Conservation (phyloP, 768 basidiomycete genomes). For the Rossbeevera mucosa region DNA sequence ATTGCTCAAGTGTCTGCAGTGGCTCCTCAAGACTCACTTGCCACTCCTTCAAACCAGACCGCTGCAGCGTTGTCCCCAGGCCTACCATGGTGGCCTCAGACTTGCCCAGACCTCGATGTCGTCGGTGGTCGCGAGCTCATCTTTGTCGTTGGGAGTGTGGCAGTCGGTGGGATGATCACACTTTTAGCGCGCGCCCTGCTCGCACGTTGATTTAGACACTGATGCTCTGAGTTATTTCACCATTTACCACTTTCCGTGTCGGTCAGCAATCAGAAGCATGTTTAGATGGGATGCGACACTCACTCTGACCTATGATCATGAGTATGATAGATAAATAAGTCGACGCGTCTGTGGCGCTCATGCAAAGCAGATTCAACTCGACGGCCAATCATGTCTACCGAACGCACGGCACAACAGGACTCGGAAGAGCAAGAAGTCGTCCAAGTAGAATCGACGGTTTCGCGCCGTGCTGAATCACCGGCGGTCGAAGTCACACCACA, state of each 20-base stretch:
- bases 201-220: constrained; percentile 9
- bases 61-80: background rate
- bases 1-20: constrained; percentile 15
- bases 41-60: constrained; percentile 2
- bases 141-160: constrained; percentile 29
- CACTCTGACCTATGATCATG: constrained; percentile 44
- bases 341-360: constrained; percentile 6
- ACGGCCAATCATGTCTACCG: constrained; percentile 12
- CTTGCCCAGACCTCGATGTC: constrained; percentile 9
- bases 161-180: constrained; percentile 23
- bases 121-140: constrained; percentile 20
- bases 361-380: background rate
- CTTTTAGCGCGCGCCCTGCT: constrained; percentile 22
- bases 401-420: constrained; percentile 4
- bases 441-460: constrained; percentile 1
- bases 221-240: background rate
- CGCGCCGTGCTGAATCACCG: constrained; percentile 5
- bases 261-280: background rate
- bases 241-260: constrained; percentile 4
- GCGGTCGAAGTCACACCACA: constrained; percentile 7
- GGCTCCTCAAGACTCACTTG: constrained; percentile 6
- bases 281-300: constrained; percentile 28
- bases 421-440: background rate
- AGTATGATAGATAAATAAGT: background rate
- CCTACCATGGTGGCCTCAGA: constrained; percentile 10